phyloP scores from a whole-genome alignment of 176 grass and related monocot genomes.

The Avena eriantha region DNA sequence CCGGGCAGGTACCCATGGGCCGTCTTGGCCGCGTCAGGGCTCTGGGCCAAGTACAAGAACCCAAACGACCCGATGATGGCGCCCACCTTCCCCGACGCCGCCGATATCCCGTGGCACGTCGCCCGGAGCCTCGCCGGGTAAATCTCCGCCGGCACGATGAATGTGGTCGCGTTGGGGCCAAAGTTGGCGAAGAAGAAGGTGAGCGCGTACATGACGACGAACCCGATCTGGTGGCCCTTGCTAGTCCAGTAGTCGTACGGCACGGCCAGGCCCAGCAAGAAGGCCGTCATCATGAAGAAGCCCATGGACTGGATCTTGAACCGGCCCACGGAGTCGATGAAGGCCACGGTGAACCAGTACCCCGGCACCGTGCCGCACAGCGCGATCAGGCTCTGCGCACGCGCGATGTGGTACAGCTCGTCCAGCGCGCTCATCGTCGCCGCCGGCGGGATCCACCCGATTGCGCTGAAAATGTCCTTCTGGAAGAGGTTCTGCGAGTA shows the following conservation, averaged over 20 bases:
- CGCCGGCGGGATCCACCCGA: conserved; percentile 48
- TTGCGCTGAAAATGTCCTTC: conserved; percentile 54
- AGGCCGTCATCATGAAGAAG: conserved; percentile 56
- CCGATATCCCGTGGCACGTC: background rate
- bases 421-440: conserved; percentile 53
- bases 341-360: conserved; percentile 53
- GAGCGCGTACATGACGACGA: conserved; percentile 50
- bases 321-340: conserved; percentile 49
- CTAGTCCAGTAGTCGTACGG: conserved; percentile 48
- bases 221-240: conserved; percentile 38
- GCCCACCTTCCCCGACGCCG: background rate
- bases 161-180: conserved; percentile 62
- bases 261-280: conserved; percentile 44
- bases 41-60: background rate
- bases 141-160: conserved; percentile 62
- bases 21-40: conserved; percentile 7
- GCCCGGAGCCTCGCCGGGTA: conserved; percentile 21
- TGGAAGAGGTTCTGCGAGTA: conserved; percentile 57
- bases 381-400: conserved; percentile 54
- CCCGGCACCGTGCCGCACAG: conserved; percentile 57
- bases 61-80: background rate
- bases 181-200: conserved; percentile 85
- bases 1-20: conserved; percentile 38
- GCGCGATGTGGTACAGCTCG: conserved; percentile 54
- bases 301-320: conserved; percentile 51